Percentiles rank a stretch among this genome's conserved stretches.
Conservation (phyloP, 106 monocot genomes). For the Apostasia shenzhenica region DNA sequence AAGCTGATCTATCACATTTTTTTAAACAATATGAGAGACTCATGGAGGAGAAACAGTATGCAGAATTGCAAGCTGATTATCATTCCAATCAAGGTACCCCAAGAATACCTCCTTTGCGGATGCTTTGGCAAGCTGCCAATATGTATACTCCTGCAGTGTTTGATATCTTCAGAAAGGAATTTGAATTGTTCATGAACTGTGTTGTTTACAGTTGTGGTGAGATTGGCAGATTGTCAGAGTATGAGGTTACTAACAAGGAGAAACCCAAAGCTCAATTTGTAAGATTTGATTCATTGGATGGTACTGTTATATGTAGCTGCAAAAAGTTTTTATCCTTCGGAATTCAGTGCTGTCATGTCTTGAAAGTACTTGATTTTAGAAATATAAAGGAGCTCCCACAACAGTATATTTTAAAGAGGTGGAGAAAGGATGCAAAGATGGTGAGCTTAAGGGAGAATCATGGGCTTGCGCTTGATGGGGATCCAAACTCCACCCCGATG, state of each 20-base stretch:
- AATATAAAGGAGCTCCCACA: slow-evolving; percentile 58
- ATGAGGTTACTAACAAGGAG: slow-evolving; percentile 38
- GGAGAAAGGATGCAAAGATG: slow-evolving; percentile 71
- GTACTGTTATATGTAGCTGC: slow-evolving; percentile 44
- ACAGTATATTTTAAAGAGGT: slow-evolving; percentile 50
- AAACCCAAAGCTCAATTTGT: slow-evolving; percentile 46
- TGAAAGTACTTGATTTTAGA: slow-evolving; percentile 57
- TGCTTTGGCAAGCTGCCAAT: slow-evolving; percentile 55
- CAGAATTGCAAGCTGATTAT: slow-evolving; percentile 61
- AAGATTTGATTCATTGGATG: slow-evolving; percentile 59
- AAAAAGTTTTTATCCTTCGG: slow-evolving; percentile 52
- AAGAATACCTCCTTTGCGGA: slow-evolving; percentile 32
- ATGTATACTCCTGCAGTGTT: slow-evolving; percentile 53
- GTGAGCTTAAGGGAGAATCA: slow-evolving; percentile 27
- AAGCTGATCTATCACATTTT: slow-evolving; percentile 31
- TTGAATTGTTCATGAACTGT: slow-evolving; percentile 47
- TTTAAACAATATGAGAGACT: slow-evolving; percentile 41
- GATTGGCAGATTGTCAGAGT: slow-evolving; percentile 41
- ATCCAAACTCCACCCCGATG: slow-evolving; percentile 22
- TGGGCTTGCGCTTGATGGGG: slow-evolving; percentile 21
- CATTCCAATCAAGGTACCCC: slow-evolving; percentile 34
- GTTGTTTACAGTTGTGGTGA: slow-evolving; percentile 48
- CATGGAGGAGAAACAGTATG: slow-evolving; percentile 25
- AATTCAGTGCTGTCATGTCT: slow-evolving; percentile 61
- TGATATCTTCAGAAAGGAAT: slow-evolving; percentile 55